phyloP scores from a whole-genome alignment of 106 monocot genomes.

The Dendrobium huoshanense region DNA sequence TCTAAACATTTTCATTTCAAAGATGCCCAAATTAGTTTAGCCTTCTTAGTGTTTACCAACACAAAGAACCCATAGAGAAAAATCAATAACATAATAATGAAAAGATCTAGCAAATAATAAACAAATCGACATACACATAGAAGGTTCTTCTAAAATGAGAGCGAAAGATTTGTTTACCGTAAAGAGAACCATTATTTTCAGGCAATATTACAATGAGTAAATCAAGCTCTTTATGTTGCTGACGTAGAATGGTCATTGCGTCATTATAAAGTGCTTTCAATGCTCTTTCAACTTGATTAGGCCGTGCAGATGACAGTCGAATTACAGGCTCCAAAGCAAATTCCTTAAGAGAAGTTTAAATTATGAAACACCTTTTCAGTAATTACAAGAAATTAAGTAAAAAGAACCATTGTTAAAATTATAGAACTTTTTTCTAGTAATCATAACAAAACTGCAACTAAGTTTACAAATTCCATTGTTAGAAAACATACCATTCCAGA shows the following conservation, averaged over 20 bases:
- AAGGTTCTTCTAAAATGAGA: not conserved
- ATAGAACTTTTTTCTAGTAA: not conserved
- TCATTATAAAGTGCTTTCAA: slow-evolving; percentile 44
- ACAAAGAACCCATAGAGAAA: not conserved
- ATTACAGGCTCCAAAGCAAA: slow-evolving; percentile 44
- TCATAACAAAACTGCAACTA: not conserved
- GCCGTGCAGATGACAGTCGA: slow-evolving; percentile 21
- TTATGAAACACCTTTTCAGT: not conserved
- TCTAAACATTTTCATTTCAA: not conserved
- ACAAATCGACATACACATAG: not conserved
- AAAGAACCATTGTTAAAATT: not conserved
- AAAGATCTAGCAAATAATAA: slow-evolving; percentile 4
- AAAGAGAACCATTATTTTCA: slow-evolving; percentile 63
- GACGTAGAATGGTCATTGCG: slow-evolving; percentile 35
- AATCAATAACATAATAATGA: not conserved
- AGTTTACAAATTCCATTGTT: not conserved
- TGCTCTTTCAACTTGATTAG: slow-evolving; percentile 54
- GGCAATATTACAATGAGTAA: slow-evolving; percentile 64
- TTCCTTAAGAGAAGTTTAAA: slow-evolving; percentile 25
- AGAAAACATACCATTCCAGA: slow-evolving; percentile 39
- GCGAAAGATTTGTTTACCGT: slow-evolving; percentile 28
- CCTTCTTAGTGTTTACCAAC: not conserved
- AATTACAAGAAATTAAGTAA: not conserved
- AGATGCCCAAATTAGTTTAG: not conserved
- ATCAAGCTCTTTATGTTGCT: slow-evolving; percentile 40